Percentiles rank a stretch among this genome's conserved stretches.
Evolutionary conservation across 2,329 filamentous ascomycete species (phyloP).

Genomic region (Macrophomina tecta): DNA sequence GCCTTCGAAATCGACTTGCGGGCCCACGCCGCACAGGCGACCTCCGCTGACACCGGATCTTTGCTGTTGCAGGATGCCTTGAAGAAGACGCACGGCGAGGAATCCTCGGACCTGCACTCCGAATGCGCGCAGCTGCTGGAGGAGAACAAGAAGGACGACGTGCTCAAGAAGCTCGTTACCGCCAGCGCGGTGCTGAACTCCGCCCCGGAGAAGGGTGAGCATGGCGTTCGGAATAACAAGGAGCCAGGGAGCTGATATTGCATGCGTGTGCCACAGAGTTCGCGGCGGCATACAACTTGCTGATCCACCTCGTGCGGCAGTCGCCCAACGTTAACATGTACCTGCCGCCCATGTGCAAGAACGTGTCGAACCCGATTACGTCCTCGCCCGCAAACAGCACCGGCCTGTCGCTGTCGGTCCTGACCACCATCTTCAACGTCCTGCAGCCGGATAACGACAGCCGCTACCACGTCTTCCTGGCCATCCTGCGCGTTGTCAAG

Average conservation of each 20-base stretch:
- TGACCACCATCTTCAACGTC: slow-evolving; percentile 97
- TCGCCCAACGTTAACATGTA: slow-evolving; percentile 84
- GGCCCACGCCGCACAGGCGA: not conserved
- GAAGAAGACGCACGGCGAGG: slow-evolving; percentile 66
- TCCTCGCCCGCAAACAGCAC: slow-evolving; percentile 85
- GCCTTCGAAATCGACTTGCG: slow-evolving; percentile 23
- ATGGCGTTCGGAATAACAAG: not conserved
- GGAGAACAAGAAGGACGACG: slow-evolving; percentile 76
- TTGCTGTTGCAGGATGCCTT: slow-evolving; percentile 64
- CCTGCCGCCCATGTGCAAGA: slow-evolving; percentile 85
- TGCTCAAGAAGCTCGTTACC: slow-evolving; percentile 86
- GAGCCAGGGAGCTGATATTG: slow-evolving; percentile 23
- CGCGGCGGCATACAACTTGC: slow-evolving; percentile 93
- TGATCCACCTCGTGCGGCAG: slow-evolving; percentile 90
- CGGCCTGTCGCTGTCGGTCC: slow-evolving; percentile 83
- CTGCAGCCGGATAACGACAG: slow-evolving; percentile 76
- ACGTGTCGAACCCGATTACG: slow-evolving; percentile 84
- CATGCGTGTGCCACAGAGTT: slow-evolving; percentile 67
- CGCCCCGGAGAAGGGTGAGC: slow-evolving; percentile 81
- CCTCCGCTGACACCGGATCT: slow-evolving; percentile 12
- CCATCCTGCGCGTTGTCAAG: slow-evolving; percentile 83
- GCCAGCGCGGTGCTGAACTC: slow-evolving; percentile 78
- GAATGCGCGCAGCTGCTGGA: slow-evolving; percentile 75
- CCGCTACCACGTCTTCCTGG: slow-evolving; percentile 88
- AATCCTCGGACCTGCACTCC: slow-evolving; percentile 58